Conservation (phyloP, 2,329 filamentous ascomycete species). For the Tolypocladium pustulatum region DNA sequence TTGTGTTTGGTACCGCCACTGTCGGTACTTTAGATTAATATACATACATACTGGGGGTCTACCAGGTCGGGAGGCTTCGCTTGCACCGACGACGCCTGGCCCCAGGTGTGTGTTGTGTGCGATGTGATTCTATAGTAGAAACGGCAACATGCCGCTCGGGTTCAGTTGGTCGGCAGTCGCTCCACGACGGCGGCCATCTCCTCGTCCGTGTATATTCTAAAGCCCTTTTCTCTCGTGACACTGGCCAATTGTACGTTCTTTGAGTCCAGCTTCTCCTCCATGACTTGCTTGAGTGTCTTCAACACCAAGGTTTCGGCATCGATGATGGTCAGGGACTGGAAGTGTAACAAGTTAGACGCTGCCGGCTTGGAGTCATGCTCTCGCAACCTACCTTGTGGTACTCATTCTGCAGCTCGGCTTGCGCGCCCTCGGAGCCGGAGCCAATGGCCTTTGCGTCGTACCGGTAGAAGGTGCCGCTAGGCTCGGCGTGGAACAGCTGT, state of each 20-base stretch:
- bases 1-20: not conserved
- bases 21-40: not conserved
- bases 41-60: not conserved
- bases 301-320: conserved; percentile 93
- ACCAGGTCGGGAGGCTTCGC: not conserved
- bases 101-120: not conserved
- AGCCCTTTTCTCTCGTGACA: conserved; percentile 94
- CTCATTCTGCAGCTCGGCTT: conserved; percentile 96
- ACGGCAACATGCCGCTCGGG: conserved; percentile 1
- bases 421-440: conserved; percentile 91
- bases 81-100: not conserved
- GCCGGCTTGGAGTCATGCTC: not conserved
- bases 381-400: conserved; percentile 66
- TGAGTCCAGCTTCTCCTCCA: conserved; percentile 98
- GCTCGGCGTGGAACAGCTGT: conserved; percentile 94
- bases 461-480: conserved; percentile 95
- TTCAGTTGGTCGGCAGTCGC: conserved; percentile 59
- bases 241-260: conserved; percentile 99
- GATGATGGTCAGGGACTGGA: conserved; percentile 71
- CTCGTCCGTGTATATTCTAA: conserved; percentile 96
- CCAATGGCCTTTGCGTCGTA: conserved; percentile 99
- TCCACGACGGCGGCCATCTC: conserved; percentile 93
- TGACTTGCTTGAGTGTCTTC: conserved; percentile 98
- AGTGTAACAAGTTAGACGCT: conserved; percentile 1
- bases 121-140: not conserved